phyloP scores from a whole-genome alignment of 108 stramenopile species.

The Epithemia pelagica region DNA sequence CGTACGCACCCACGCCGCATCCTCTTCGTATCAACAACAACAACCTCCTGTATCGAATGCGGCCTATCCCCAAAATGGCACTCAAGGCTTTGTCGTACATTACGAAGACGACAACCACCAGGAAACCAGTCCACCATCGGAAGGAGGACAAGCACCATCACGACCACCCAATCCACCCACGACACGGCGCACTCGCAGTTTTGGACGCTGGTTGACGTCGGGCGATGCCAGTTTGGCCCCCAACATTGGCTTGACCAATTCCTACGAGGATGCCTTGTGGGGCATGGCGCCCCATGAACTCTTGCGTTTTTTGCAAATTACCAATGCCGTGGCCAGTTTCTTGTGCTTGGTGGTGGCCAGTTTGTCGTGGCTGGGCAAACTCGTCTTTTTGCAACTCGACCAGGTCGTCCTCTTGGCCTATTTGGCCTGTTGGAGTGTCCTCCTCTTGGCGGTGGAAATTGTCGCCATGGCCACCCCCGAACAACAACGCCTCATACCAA shows the following conservation, averaged over 20 bases:
- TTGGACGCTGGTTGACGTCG: too few relatives aligned
- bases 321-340: not conserved
- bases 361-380: constrained; percentile 3
- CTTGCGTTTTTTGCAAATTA: not conserved
- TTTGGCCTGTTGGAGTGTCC: not conserved
- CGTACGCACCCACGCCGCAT: too few relatives aligned
- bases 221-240: constrained; percentile 31
- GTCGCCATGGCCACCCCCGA: not conserved
- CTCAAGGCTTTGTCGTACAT: not conserved
- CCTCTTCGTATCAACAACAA: too few relatives aligned
- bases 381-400: constrained; percentile 1
- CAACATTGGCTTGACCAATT: constrained; percentile 37
- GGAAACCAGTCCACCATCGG: not conserved
- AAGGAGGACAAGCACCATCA: too few relatives aligned
- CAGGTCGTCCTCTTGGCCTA: not conserved
- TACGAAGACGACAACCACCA: not conserved
- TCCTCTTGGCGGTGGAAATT: constrained; percentile 2
- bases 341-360: not conserved
- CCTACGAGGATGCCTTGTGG: constrained; percentile 16
- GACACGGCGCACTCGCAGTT: too few relatives aligned
- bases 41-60: too few relatives aligned
- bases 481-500: not conserved
- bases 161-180: too few relatives aligned
- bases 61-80: not conserved
- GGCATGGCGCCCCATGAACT: constrained; percentile 13